Evolutionary conservation across 192 early-diverging fungal species (phyloP), one percentile per base, ranked within the genome.

Genomic region (Coemansia sp.): DNA sequence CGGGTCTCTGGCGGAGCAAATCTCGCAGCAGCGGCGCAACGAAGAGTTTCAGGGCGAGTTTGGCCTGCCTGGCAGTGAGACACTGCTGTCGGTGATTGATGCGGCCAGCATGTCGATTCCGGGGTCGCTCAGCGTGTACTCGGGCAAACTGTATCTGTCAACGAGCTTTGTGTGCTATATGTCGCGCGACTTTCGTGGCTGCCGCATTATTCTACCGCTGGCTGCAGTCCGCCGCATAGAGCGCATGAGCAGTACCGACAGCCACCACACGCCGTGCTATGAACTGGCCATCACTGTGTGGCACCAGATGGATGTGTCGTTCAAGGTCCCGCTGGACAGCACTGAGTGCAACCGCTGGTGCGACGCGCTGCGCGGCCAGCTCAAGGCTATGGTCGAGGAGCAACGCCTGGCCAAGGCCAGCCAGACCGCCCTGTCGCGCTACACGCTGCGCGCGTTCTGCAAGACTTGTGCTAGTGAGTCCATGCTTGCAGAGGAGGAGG

Each of bases 171-270:
- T 98, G 9, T 88, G 89, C 46, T 99, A 91, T 74, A 72, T 84
- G 35, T 92, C 92, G 22, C 67, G 68, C 6, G 86, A 87, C 32
- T 77, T 84, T 50, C 79, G 87, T 19, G 86, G 90, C 21, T 90
- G 89, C 55, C 86, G 87, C 26, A 70, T 97, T 27, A 85, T 87
- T 0, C 67, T 98, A 8, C 97, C 94, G 12, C 87, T 96, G 42
- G 95, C 86, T 64, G 93, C 93, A 2, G 86, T 99, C 52, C 90
- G 91, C 53, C 85, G 93, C 8, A 95, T 99, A 10, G 97, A 99
- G 72, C 83, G 92, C 15, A 70, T 92, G 50, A 91, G 87, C 63
- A 74, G 84, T n/a, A 74, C 81, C 17, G 80, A 83, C 0, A 68
- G 79, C 63, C 29, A 56, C 48, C 38, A 56, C 0, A 33, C 50